A percentile compares a stretch with the other conserved stretches of the same genome.
These are phyloP conservation scores for Suillus cothurnatus DNA, from an alignment of 768 basidiomycete species.

Conservation along the genomic window DNA sequence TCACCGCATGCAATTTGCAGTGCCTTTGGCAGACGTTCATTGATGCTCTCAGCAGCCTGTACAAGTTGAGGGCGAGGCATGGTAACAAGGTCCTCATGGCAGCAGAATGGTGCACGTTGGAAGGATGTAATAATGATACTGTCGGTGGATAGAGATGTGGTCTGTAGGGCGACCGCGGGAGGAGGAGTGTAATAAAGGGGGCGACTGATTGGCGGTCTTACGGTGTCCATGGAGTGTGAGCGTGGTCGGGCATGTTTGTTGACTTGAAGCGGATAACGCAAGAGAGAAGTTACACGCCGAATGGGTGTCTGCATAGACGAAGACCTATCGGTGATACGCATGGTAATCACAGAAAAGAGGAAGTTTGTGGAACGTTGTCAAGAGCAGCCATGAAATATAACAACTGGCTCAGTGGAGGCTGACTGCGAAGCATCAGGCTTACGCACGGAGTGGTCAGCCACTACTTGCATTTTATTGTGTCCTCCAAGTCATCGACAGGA, in stretches of 20 bases:
- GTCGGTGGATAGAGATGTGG: conserved; percentile 49
- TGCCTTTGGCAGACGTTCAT: conserved; percentile 53
- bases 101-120: conserved; percentile 63
- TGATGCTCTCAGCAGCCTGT: conserved; percentile 54
- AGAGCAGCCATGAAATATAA: neutral
- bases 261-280: conserved; percentile 22
- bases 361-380: too few species aligned
- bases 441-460: neutral
- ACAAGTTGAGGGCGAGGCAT: conserved; percentile 61
- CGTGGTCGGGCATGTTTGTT: conserved; percentile 12
- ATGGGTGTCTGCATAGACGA: neutral
- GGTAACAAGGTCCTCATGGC: conserved; percentile 69
- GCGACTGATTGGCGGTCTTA: conserved; percentile 9
- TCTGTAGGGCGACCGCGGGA: conserved; percentile 59
- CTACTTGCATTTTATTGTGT: neutral
- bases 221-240: conserved; percentile 20
- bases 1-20: conserved; percentile 49
- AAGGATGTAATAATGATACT: conserved; percentile 67
- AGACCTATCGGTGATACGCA: neutral
- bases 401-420: neutral
- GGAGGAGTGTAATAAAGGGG: conserved; percentile 7
- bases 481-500: neutral
- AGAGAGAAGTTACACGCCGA: conserved; percentile 8
- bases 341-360: neutral
- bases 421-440: neutral